Evolutionary conservation across 2,329 filamentous ascomycete species (phyloP).

Genomic region (Ophiostoma tasmaniense): DNA sequence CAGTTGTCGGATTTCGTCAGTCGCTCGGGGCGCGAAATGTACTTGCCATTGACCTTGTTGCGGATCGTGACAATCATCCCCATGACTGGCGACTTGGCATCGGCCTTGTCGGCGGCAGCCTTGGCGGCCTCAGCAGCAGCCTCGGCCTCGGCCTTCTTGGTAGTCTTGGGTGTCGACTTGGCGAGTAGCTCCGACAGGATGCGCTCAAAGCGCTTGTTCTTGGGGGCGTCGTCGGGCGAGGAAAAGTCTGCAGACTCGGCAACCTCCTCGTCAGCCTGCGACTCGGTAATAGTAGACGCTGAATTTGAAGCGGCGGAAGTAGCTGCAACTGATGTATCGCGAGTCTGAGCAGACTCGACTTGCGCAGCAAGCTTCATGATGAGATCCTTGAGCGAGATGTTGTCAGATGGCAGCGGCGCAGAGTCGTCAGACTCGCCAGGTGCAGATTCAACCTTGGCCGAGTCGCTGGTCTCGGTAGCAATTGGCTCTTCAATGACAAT

Average conservation of each 20-base stretch:
- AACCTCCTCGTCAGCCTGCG: background rate
- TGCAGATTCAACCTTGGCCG: too few species aligned
- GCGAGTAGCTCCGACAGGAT: slow-evolving; percentile 43
- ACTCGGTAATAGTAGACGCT: background rate
- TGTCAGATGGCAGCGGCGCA: background rate
- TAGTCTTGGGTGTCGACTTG: slow-evolving; percentile 25
- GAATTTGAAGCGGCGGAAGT: background rate
- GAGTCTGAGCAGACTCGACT: slow-evolving; percentile 31
- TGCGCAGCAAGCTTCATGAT: slow-evolving; percentile 43
- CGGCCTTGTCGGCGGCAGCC: slow-evolving; percentile 8
- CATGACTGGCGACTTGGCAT: background rate
- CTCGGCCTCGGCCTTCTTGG: background rate
- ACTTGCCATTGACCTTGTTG: slow-evolving; percentile 61
- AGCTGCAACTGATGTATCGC: background rate
- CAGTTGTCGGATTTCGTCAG: slow-evolving; percentile 44
- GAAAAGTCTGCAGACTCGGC: background rate
- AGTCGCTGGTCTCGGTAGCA: background rate
- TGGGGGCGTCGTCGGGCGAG: slow-evolving; percentile 26
- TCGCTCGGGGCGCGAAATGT: slow-evolving; percentile 51
- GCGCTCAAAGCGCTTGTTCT: slow-evolving; percentile 42
- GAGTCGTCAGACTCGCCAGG: background rate
- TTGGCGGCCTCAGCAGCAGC: background rate
- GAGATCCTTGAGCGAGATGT: slow-evolving; percentile 36
- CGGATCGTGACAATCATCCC: slow-evolving; percentile 60
- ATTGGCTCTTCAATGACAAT: background rate